Conservation (phyloP, 225 moss, liverwort and hornwort species). For the Thuidium tamariscinum region DNA sequence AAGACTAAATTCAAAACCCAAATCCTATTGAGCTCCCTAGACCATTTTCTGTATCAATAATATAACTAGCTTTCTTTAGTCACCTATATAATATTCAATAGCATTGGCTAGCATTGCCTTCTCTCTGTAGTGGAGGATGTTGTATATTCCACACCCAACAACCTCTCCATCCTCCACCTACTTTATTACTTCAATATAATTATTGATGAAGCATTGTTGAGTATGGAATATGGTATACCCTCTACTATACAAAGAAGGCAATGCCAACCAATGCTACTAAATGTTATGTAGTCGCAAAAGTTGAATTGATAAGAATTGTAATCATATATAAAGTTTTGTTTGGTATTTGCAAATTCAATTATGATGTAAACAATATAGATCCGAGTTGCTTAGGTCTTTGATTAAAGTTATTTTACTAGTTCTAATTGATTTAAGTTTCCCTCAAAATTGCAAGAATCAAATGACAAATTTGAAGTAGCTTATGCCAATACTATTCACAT, state of each 20-base stretch:
- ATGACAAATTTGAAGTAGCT: neutral
- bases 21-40: neutral
- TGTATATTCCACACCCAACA: too few relatives aligned
- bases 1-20: neutral
- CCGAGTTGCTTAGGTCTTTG: fast-evolving
- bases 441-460: neutral
- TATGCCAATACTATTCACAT: neutral
- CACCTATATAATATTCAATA: too few relatives aligned
- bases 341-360: neutral
- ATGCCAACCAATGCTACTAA: too few relatives aligned
- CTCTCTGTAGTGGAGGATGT: too few relatives aligned
- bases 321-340: neutral
- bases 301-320: neutral
- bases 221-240: too few relatives aligned
- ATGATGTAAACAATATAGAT: fast-evolving
- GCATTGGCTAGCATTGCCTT: too few relatives aligned
- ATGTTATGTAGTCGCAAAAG: neutral
- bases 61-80: neutral
- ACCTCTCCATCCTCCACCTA: too few relatives aligned
- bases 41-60: neutral
- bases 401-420: neutral
- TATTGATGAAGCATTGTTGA: too few relatives aligned
- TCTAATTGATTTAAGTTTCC: neutral
- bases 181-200: too few relatives aligned
- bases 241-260: too few relatives aligned